Base-by-base conservation (phyloP, 2,329 filamentous ascomycete species). In the Claviceps africana region DNA sequence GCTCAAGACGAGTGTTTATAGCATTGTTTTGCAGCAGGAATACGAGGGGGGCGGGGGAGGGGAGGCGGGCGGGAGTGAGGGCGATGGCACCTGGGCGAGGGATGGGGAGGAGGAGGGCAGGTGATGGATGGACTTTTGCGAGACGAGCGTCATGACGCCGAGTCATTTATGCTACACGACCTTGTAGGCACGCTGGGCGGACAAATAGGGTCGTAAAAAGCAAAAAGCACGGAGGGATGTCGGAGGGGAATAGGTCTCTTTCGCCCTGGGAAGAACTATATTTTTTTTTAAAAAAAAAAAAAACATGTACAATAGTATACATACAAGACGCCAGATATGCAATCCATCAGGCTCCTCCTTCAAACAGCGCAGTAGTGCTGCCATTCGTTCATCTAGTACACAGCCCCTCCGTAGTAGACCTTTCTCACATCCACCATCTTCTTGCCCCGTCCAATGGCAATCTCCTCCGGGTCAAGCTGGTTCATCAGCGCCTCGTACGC, bases 1-100 rank as follows among this genome's bases (percentile, higher is more conserved):
- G 65, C 77, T 98, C 65, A 98, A 98, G 74, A 91, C 93, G 19
- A 97, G 91, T 68, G 93, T 98, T 57, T 98, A 98, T 72, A 95
- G 87, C 65, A 98, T 98, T 72, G 90, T 98, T 56, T 69, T 98
- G 72, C 91, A 98, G 77, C 91, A 97, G 77, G 88, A 97, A 77
- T 88, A 95, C 62, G 83, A 85, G 56, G 86, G 83, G 69, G 85
- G 80, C 48, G 75, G 75, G 58, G 70, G 72, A 64, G 15, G 13
- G 45, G n/a, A 33, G 11, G 5, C 28, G 10, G 30, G 10, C 2
- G 28, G 11, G 4, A 9, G 9, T 4, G 22, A 2, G 30, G 22
- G 6, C 28, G 30, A 25, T 10, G 35, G 3, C 40, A n/a, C 11
- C 7, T 6, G 15, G 9, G 31, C 2, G 28, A 10, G 15, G 19